Percentiles rank a stretch among this genome's conserved stretches.
These are phyloP conservation scores for Mycena amicta DNA, from an alignment of 768 basidiomycete genomes.

Conservation along the genomic window DNA sequence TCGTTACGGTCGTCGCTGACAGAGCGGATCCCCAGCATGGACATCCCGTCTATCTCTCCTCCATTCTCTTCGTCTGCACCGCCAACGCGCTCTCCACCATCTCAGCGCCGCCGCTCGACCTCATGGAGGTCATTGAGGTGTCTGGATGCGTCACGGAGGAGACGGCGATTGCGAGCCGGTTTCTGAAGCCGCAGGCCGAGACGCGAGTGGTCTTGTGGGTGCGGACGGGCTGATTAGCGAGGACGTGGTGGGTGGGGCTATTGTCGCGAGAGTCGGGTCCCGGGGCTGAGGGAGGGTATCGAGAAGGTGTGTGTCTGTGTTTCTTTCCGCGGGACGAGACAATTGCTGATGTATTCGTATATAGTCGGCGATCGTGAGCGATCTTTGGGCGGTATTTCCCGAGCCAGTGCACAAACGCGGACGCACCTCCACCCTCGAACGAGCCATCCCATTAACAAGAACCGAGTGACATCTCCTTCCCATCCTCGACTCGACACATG, in stretches of 20 bases:
- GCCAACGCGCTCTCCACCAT: constrained; percentile 90
- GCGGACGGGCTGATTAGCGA: constrained; percentile 82
- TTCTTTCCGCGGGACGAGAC: not conserved
- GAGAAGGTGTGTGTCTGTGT: constrained; percentile 70
- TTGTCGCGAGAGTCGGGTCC: constrained; percentile 94
- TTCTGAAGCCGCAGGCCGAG: constrained; percentile 89
- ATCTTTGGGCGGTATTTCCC: constrained; percentile 81
- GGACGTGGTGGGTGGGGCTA: constrained; percentile 86
- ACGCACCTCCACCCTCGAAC: not conserved
- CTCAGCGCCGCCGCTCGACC: constrained; percentile 88
- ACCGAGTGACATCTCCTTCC: constrained; percentile 75
- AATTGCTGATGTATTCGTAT: constrained; percentile 42
- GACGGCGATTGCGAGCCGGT: too few species aligned
- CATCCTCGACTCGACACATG: constrained; percentile 76
- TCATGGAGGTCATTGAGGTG: constrained; percentile 96
- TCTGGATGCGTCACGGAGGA: constrained; percentile 94
- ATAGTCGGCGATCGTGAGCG: constrained; percentile 85
- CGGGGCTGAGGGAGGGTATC: constrained; percentile 97
- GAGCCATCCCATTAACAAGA: constrained; percentile 58
- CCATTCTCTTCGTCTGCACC: too few species aligned
- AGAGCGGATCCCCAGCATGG: constrained; percentile 61
- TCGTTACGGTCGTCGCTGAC: constrained; percentile 11
- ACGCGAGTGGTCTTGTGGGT: constrained; percentile 81
- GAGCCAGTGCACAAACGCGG: constrained; percentile 47
- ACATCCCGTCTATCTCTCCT: constrained; percentile 93